Percentiles rank a stretch among this genome's conserved stretches.
Conservation (phyloP, 192 early-diverging fungal genomes). For the Mortierella hygrophila region DNA sequence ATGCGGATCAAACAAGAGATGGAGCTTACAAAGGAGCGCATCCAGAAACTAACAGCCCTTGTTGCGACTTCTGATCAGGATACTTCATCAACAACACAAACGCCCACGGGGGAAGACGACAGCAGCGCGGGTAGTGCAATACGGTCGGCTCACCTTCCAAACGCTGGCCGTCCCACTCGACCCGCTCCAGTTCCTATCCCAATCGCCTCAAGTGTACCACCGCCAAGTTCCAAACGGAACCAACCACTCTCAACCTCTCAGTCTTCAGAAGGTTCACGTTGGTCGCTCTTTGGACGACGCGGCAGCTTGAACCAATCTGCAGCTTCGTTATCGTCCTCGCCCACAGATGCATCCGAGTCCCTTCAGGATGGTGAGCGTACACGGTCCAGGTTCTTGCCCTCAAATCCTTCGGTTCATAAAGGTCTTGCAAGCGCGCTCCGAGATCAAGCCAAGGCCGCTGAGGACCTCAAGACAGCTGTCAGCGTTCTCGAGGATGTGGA, state of each 20-base stretch:
- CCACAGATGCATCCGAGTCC: constrained; percentile 9
- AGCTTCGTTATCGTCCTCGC: constrained; percentile 17
- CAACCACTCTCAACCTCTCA: constrained; percentile 22
- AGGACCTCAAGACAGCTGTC: constrained; percentile 46
- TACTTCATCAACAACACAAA: background rate
- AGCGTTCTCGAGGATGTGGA: constrained; percentile 51
- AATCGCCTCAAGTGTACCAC: background rate
- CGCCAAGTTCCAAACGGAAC: constrained; percentile 3
- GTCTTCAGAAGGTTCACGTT: constrained; percentile 37
- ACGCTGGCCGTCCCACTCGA: background rate
- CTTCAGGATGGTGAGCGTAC: constrained; percentile 15
- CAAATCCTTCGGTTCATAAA: constrained; percentile 16
- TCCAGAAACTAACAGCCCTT: constrained; percentile 25
- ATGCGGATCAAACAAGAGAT: constrained; percentile 58
- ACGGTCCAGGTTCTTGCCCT: constrained; percentile 20
- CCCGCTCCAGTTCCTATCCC: constrained; percentile 16
- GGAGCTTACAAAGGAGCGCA: constrained; percentile 35
- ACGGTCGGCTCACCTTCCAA: background rate
- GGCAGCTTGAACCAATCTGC: constrained; percentile 28
- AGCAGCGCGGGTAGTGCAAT: background rate
- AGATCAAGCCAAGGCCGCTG: constrained; percentile 45
- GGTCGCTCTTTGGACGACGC: constrained; percentile 44
- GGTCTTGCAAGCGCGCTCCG: constrained; percentile 33
- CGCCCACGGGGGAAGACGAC: background rate
- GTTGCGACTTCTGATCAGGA: background rate